Conservation (phyloP, 768 basidiomycete genomes). For the Basidioascus undulatus region DNA sequence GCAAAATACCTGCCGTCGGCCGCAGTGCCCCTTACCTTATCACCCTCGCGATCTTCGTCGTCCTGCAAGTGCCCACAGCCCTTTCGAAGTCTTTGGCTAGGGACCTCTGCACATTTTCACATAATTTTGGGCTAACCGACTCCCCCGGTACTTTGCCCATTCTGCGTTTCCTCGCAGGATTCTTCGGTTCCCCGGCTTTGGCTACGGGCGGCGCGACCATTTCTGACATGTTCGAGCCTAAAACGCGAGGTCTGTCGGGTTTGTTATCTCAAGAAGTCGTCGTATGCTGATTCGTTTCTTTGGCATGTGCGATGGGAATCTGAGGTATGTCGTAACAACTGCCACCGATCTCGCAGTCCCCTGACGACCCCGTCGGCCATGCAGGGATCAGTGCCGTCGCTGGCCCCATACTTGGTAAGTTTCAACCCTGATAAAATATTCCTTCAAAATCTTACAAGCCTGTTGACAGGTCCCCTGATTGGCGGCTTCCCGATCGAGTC, state of each 20-base stretch:
- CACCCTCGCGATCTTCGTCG: slow-evolving; percentile 13
- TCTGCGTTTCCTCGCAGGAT: slow-evolving; percentile 16
- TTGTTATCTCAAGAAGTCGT: too few species aligned
- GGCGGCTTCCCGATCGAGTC: slow-evolving; percentile 14
- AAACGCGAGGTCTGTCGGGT: too few species aligned
- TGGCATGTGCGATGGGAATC: slow-evolving; percentile 15
- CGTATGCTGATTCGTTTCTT: too few species aligned
- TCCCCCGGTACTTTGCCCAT: slow-evolving; percentile 14
- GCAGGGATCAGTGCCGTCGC: too few species aligned
- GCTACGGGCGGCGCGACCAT: slow-evolving; percentile 15
- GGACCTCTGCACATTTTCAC: too few species aligned
- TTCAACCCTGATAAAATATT: too few species aligned
- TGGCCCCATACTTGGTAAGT: slow-evolving; percentile 14
- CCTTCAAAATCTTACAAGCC: too few species aligned
- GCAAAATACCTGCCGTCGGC: slow-evolving; percentile 16
- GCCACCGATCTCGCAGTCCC: too few species aligned
- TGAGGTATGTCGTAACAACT: slow-evolving; percentile 12
- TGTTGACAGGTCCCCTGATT: slow-evolving; percentile 15
- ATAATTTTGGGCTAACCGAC: too few species aligned
- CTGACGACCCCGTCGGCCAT: too few species aligned
- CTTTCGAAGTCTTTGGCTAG: slow-evolving; percentile 14
- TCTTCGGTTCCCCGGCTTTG: slow-evolving; percentile 16
- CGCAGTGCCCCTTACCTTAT: slow-evolving; percentile 15
- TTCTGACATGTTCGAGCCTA: slow-evolving; percentile 14
- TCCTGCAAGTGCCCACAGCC: slow-evolving; percentile 14